Conservation (phyloP, 2,329 filamentous ascomycete species). For the Stachybotrys elegans region DNA sequence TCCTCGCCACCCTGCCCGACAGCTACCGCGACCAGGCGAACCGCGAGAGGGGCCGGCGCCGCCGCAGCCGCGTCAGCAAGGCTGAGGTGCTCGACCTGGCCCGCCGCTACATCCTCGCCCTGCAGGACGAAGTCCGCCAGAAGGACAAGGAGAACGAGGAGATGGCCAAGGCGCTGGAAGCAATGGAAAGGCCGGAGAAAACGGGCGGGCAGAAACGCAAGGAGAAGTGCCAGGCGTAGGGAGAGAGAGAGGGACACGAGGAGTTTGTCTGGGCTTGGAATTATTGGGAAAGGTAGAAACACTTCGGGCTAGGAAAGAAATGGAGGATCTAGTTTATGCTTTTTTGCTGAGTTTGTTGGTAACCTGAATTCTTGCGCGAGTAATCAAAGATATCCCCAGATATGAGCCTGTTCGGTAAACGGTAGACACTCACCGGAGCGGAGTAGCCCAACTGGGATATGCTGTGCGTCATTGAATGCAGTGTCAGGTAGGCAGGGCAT, state of each 20-base stretch:
- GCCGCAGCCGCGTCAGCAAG: slow-evolving; percentile 28
- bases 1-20: slow-evolving; percentile 34
- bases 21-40: slow-evolving; percentile 17
- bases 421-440: too few relatives aligned
- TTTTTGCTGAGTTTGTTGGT: too few relatives aligned
- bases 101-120: slow-evolving; percentile 31
- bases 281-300: too few relatives aligned
- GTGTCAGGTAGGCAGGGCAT: too few relatives aligned
- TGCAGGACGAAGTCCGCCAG: slow-evolving; percentile 31
- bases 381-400: too few relatives aligned
- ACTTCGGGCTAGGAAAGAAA: too few relatives aligned
- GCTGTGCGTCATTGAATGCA: too few relatives aligned
- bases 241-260: neutral
- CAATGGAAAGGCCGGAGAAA: too few relatives aligned
- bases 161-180: slow-evolving; percentile 11
- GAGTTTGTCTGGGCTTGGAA: neutral
- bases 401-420: too few relatives aligned
- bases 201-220: neutral
- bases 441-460: too few relatives aligned
- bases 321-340: too few relatives aligned
- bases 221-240: neutral
- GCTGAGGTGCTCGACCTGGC: slow-evolving; percentile 42
- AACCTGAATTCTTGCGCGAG: too few relatives aligned
- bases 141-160: slow-evolving; percentile 32
- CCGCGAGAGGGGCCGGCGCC: slow-evolving; percentile 15